Conservation (phyloP, 2,329 filamentous ascomycete species). For the Periconia sp. region DNA sequence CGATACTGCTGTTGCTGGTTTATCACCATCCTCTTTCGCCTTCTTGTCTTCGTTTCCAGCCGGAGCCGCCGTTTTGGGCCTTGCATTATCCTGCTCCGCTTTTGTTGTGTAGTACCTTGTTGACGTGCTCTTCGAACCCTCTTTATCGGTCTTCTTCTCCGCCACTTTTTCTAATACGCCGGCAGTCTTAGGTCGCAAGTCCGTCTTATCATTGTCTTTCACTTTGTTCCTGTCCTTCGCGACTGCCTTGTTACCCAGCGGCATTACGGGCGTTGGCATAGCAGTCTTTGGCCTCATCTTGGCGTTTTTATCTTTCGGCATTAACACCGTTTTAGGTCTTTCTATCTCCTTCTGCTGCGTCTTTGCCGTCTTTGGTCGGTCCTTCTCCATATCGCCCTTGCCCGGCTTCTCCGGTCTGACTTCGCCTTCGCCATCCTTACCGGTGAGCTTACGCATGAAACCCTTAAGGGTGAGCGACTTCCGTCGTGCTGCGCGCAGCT, state of each 20-base stretch:
- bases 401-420: slow-evolving; percentile 5
- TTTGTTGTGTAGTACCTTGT: too few relatives aligned
- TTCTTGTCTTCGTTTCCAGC: neutral
- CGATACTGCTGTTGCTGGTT: neutral
- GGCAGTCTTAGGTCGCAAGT: too few relatives aligned
- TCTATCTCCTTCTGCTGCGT: slow-evolving; percentile 2
- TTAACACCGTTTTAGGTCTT: slow-evolving; percentile 13
- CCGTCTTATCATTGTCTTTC: slow-evolving; percentile 1
- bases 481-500: slow-evolving; percentile 21
- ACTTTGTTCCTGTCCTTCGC: neutral
- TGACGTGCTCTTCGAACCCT: too few relatives aligned
- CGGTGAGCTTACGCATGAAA: slow-evolving; percentile 35
- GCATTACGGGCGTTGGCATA: neutral
- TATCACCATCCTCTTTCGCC: slow-evolving; percentile 3
- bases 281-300: slow-evolving; percentile 19
- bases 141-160: too few relatives aligned
- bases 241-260: neutral
- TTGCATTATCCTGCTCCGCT: neutral
- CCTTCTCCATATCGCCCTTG: slow-evolving; percentile 7
- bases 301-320: slow-evolving; percentile 20
- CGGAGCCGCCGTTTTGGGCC: slow-evolving; percentile 13
- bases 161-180: too few relatives aligned
- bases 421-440: slow-evolving; percentile 19
- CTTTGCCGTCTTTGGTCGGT: slow-evolving; percentile 4
- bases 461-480: slow-evolving; percentile 32